Conservation (phyloP, 306 rosid genomes). For the Ormosia emarginata region DNA sequence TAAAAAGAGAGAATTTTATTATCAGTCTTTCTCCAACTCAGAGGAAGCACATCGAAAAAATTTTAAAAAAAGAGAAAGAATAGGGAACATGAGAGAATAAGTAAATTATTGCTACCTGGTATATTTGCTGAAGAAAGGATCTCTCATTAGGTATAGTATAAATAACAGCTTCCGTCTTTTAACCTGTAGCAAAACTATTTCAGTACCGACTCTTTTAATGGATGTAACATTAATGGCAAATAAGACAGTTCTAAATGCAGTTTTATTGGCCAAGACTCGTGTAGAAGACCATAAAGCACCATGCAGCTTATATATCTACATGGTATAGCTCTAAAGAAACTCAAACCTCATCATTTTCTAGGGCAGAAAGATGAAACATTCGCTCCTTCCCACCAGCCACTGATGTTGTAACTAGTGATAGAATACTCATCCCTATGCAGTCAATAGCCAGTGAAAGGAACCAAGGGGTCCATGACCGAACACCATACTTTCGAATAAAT, state of each 20-base stretch:
- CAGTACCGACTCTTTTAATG: not conserved
- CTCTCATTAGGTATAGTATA: constrained; percentile 72
- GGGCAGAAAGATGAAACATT: constrained; percentile 46
- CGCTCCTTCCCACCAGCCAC: constrained; percentile 33
- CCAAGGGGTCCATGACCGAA: constrained; percentile 93
- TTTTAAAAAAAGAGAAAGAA: not conserved
- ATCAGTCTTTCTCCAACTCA: not conserved
- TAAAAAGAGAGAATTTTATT: not conserved
- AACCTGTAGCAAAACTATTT: constrained; percentile 39
- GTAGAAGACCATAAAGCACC: not conserved
- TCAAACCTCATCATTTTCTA: constrained; percentile 87
- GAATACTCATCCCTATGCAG: constrained; percentile 51
- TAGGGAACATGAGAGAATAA: not conserved
- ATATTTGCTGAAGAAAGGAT: constrained; percentile 68
- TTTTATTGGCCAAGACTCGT: not conserved
- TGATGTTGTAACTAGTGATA: constrained; percentile 52
- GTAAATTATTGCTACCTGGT: constrained; percentile 39
- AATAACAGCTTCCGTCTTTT: constrained; percentile 56
- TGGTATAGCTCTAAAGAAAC: constrained; percentile 17
- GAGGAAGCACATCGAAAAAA: not conserved
- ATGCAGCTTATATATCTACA: not conserved
- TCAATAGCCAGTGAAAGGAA: constrained; percentile 73
- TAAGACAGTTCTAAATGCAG: not conserved
- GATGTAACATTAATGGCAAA: not conserved
- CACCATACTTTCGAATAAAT: constrained; percentile 67